Percentiles rank a stretch among this genome's conserved stretches.
Evolutionary conservation across 1,139 yeast species (phyloP).

Genomic region (Saccharomycopsis crataegensis): DNA sequence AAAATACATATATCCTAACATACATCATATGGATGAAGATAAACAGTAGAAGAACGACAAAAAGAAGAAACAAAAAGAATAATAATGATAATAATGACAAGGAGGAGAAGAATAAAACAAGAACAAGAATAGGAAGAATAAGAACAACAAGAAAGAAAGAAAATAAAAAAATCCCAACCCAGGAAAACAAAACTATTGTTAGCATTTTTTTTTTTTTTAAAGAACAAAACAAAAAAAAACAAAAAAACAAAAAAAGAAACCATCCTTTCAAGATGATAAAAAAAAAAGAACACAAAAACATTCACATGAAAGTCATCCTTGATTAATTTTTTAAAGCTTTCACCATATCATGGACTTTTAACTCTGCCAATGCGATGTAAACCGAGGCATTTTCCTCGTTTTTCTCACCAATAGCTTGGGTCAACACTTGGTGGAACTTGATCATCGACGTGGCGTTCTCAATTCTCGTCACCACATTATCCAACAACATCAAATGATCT

Average conservation of each 20-base stretch:
- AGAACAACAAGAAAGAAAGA: background rate
- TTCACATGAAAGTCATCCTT: too few species aligned
- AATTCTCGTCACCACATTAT: conserved; percentile 56
- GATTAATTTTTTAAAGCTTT: too few species aligned
- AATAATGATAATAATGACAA: too few species aligned
- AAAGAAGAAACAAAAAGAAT: background rate
- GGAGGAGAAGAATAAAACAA: background rate
- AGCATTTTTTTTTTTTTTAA: background rate
- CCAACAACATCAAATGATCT: conserved; percentile 42
- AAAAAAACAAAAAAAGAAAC: too few species aligned
- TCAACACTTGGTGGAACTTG: background rate
- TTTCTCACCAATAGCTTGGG: background rate
- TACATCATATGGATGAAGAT: background rate
- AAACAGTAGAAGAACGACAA: background rate
- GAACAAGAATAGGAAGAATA: background rate
- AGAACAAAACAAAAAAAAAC: background rate
- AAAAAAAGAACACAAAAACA: too few species aligned
- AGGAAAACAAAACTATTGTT: background rate
- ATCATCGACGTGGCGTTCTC: conserved; percentile 33
- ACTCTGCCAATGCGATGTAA: background rate
- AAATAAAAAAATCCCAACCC: background rate
- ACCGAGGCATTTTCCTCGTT: background rate
- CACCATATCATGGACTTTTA: background rate
- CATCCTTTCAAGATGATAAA: too few species aligned
- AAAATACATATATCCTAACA: too few species aligned